phyloP scores from a whole-genome alignment of 1,139 yeast genomes.

The Saccharomyces pastorianus region DNA sequence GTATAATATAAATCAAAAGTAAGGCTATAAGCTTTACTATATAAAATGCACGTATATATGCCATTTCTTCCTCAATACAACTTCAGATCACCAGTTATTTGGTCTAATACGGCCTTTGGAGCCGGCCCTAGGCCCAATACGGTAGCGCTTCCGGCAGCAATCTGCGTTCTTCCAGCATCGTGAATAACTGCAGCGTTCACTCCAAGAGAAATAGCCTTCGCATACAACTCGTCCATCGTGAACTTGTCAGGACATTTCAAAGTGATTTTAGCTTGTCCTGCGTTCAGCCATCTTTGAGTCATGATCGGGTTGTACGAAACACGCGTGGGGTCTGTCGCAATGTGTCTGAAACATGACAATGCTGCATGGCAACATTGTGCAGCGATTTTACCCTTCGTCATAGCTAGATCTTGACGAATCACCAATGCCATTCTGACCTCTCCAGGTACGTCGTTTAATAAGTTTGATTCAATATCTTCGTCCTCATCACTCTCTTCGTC shows the following conservation, averaged over 20 bases:
- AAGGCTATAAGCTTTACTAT: neutral
- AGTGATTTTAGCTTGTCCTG: constrained; percentile 94
- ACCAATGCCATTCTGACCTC: constrained; percentile 84
- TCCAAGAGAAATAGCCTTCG: constrained; percentile 72
- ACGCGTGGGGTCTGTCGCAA: constrained; percentile 42
- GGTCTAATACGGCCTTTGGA: constrained; percentile 73
- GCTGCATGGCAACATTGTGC: constrained; percentile 99
- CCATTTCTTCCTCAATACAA: constrained; percentile 42
- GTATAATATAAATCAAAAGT: neutral
- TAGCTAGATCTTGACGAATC: constrained; percentile 79
- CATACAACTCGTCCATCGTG: constrained; percentile 68
- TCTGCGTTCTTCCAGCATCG: constrained; percentile 96
- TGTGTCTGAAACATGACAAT: constrained; percentile 71
- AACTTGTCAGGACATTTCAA: constrained; percentile 70
- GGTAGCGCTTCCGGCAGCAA: constrained; percentile 90
- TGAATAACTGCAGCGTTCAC: constrained; percentile 74
- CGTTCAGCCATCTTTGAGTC: constrained; percentile 68
- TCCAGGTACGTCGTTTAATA: constrained; percentile 57
- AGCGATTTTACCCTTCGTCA: constrained; percentile 94
- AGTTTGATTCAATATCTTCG: constrained; percentile 46
- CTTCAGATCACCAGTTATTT: constrained; percentile 71
- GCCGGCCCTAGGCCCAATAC: constrained; percentile 96
- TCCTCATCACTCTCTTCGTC: constrained; percentile 44
- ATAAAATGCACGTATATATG: constrained; percentile 1
- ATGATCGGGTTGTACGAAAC: constrained; percentile 52